These are phyloP conservation scores for Trametes cingulata DNA, from an alignment of 768 basidiomycete genomes.

Conservation along the genomic window DNA sequence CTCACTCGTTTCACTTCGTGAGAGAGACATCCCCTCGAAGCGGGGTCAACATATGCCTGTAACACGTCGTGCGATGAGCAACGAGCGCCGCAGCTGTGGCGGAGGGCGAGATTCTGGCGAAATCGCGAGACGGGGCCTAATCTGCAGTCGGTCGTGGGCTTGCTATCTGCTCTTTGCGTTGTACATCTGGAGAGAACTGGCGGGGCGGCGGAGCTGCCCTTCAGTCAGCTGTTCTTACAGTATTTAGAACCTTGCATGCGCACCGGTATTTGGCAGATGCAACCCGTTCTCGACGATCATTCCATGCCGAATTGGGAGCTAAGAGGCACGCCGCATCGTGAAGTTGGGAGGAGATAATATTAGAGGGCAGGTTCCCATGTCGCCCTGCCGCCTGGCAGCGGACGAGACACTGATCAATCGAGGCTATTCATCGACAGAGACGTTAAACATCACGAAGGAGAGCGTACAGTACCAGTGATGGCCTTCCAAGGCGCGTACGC, in stretches of 20 bases:
- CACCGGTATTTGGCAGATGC: slow-evolving; percentile 3
- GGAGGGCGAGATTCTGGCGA: too few relatives aligned
- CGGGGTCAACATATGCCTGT: neutral
- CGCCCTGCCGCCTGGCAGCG: neutral
- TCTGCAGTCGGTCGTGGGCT: too few relatives aligned
- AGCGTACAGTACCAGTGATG: neutral
- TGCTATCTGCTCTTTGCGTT: too few relatives aligned
- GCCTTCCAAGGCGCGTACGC: neutral
- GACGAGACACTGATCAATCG: neutral
- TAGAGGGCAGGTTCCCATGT: slow-evolving; percentile 14
- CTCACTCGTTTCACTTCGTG: slow-evolving; percentile 9
- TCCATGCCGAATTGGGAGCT: slow-evolving; percentile 1
- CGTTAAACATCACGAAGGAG: neutral
- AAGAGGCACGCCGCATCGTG: neutral
- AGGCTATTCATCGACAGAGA: neutral
- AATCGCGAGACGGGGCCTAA: too few relatives aligned
- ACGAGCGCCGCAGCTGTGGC: too few relatives aligned
- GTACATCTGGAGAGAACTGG: neutral
- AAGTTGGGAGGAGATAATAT: slow-evolving; percentile 1
- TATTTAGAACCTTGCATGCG: slow-evolving; percentile 7
- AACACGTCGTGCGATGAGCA: neutral
- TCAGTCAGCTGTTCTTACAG: slow-evolving; percentile 10
- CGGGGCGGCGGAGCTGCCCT: neutral
- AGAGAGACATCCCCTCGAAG: neutral
- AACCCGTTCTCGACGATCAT: slow-evolving; percentile 5